Evolutionary conservation across 495 filamentous ascomycete species (phyloP).

Genomic region (Saxophila tyrrhenica): DNA sequence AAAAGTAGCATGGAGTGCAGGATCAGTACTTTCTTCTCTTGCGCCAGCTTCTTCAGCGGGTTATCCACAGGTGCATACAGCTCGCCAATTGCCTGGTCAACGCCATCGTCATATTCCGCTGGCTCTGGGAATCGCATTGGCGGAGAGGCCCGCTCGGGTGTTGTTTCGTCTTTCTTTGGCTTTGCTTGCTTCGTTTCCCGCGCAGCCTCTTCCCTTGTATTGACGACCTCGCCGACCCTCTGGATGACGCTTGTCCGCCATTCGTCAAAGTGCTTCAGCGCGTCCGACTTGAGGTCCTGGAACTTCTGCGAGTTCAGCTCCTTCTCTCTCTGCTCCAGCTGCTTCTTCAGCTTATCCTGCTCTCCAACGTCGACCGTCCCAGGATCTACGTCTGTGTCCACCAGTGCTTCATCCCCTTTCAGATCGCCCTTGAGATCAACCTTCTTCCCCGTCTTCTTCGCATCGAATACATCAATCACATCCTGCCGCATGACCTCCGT

Average conservation of each 20-base stretch:
- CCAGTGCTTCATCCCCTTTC: slow-evolving; percentile 5
- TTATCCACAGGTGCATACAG: slow-evolving; percentile 28
- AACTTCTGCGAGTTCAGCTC: slow-evolving; percentile 25
- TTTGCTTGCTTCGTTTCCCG: slow-evolving; percentile 6
- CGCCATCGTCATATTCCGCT: slow-evolving; percentile 18
- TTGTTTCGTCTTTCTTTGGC: slow-evolving; percentile 1
- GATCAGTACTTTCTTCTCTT: slow-evolving; percentile 27
- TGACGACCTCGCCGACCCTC: slow-evolving; percentile 54
- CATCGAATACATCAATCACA: slow-evolving; percentile 29
- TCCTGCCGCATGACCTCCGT: slow-evolving; percentile 30
- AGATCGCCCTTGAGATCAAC: slow-evolving; percentile 15
- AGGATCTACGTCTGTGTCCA: slow-evolving; percentile 18
- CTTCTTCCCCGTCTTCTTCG: slow-evolving; percentile 23
- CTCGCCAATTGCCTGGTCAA: slow-evolving; percentile 18
- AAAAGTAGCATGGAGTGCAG: slow-evolving; percentile 29
- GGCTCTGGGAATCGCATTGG: slow-evolving; percentile 12
- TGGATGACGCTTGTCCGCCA: slow-evolving; percentile 52
- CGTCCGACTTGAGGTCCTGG: slow-evolving; percentile 31
- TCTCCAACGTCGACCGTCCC: slow-evolving; percentile 22
- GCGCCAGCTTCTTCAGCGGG: slow-evolving; percentile 18
- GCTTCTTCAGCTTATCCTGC: slow-evolving; percentile 21
- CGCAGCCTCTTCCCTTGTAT: slow-evolving; percentile 31
- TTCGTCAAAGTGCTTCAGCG: slow-evolving; percentile 48
- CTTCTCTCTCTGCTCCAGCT: slow-evolving; percentile 22
- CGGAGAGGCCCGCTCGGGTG: slow-evolving; percentile 1